Evolutionary conservation across 257 asterid species (phyloP), one percentile per base, ranked within the genome.

Genomic region (Przewalskia tangutica): DNA sequence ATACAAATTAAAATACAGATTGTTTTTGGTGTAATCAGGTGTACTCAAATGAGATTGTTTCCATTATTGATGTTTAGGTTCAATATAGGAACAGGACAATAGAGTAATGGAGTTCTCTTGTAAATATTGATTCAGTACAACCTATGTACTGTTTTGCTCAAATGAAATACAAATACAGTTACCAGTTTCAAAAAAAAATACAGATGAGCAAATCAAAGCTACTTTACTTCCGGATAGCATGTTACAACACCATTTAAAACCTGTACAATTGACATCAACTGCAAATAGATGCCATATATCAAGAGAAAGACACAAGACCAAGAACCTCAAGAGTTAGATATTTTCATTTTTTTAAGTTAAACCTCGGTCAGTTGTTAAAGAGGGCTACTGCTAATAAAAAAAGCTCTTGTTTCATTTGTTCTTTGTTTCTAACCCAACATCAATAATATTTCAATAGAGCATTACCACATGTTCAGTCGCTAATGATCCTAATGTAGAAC

Each of bases 381-480:
- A 73, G 58, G 44, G 11, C 38, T 48, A 6, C 79, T 23, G 44
- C 60, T 13, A 73, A 23, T 73, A 48, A 27, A 13, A 73, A 48
- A 48, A 27, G 62, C 23, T 14, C 62, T 23, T 16, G 14, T 36
- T 32, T 66, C 27, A 16, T 66, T 73, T 73, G 59, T 23, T 20
- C 36, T 73, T 13, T 73, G 13, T 48, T 46, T 48, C 59, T 73
- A 73, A 73, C 48, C 44, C 60, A 73, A 73, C 23, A 73, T 73
- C 60, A 23, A 48, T 18, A 73, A 48, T 48, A 73, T 73, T 73
- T 73, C 38, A 73, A 73, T 27, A 50, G 62, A 46, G 79, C 13
- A 78, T 85, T 92, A 95, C 97, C 90, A 66, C 81, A 83, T 84
- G 82, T 85, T 89, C 93, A 20, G 88, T 77, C 11, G 93, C 86